Base-by-base conservation (phyloP, 208 protist species). In the Vickermania ingenoplastis region DNA sequence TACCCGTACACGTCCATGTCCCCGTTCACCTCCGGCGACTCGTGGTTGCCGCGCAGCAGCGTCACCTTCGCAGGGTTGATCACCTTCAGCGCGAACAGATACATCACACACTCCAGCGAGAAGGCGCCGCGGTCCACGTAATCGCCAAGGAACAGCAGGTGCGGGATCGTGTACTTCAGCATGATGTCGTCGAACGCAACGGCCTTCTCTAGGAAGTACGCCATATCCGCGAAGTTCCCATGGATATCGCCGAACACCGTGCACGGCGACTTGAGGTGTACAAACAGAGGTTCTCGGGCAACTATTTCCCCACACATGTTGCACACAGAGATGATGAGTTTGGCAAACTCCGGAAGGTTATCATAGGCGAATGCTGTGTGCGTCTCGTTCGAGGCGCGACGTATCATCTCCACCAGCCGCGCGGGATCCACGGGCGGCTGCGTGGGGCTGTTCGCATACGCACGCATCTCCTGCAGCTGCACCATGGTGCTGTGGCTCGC, bases 101-200 rank as follows among this genome's bases (percentile, higher is more conserved):
- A 87, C 74, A 92, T 86, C 25, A 96, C 73, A 28, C 81, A 91
- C 75, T 96, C 86, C 11, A 96, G 65, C n/a, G 83, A 91, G 55
- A 87, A 91, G 1, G 83, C 74, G 3, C 97, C 97, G 64, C 97
- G 87, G 62, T 99, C 98, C n/a, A 99, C 97, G 73, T 99, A 99
- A 75, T 99, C 97, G 17, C 91, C 98, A 11, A 99, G 81, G 70
- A 99, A 99, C 21, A 99, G 82, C 51, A 98, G 96, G 62, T 92
- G 78, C 45, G 79, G 70, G 28, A 83, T 86, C 0, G 89, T 93
- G 79, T 93, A 93, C 72, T 92, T 92, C 57, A 93, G 76, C 85
- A 88, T 92, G 52, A 92, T 72, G 60, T 92, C 84, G 50, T 92
- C 80, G 53, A 93, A 95, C 57, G 83, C 75, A 54, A 94, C 74